Evolutionary conservation across 192 early-diverging fungal genomes (phyloP).

Genomic region (Funneliformis geosporum): DNA sequence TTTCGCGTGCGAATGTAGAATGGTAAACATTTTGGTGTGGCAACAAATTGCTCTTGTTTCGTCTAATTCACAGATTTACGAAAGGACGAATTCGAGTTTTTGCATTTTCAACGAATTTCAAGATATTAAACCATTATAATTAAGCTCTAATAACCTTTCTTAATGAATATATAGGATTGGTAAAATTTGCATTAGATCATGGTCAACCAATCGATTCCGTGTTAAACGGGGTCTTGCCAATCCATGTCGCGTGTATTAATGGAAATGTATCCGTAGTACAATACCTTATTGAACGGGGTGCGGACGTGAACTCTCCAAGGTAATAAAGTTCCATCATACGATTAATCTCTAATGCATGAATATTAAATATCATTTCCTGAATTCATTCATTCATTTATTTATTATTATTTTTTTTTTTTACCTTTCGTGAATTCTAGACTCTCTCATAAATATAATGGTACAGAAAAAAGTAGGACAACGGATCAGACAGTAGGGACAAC

Average conservation of each 20-base stretch:
- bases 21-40: too few relatives aligned
- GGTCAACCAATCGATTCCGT: slow-evolving; percentile 71
- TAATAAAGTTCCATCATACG: not conserved
- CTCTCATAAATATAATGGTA: slow-evolving; percentile 39
- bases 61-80: too few relatives aligned
- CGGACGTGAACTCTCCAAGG: slow-evolving; percentile 66
- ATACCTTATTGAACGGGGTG: slow-evolving; percentile 69
- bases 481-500: slow-evolving; percentile 53
- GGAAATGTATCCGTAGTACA: slow-evolving; percentile 63
- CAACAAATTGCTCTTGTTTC: too few relatives aligned
- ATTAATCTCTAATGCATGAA: not conserved
- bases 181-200: slow-evolving; percentile 68
- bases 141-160: not conserved
- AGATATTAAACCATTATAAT: too few relatives aligned
- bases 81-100: too few relatives aligned
- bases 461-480: slow-evolving; percentile 34
- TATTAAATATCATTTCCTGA: not conserved
- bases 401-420: too few relatives aligned
- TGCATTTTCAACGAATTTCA: too few relatives aligned
- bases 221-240: slow-evolving; percentile 66
- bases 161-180: slow-evolving; percentile 44
- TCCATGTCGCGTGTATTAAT: slow-evolving; percentile 71
- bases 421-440: not conserved
- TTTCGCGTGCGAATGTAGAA: too few relatives aligned
- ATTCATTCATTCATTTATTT: not conserved